Base-by-base conservation (phyloP, 192 early-diverging fungal genomes). In the Spizellomyces punctatus region DNA sequence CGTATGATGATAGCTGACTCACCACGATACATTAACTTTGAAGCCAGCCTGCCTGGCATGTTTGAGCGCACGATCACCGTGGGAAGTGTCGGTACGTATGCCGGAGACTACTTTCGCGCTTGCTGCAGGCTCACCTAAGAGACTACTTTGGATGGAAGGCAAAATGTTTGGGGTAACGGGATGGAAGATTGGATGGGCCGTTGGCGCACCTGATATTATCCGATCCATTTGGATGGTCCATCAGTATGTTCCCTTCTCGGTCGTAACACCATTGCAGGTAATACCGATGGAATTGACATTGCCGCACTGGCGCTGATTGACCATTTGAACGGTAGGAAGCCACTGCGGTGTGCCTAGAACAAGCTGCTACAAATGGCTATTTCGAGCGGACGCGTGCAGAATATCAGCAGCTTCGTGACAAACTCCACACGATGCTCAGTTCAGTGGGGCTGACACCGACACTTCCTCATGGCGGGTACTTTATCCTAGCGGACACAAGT, bases 121-220 rank as follows among this genome's bases (percentile, higher is more conserved):
- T 0, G 52, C 1, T 55, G 2, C 52, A 55, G 19, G 1, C 14
- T 19, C 52, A 55, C 14, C 52, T 55, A 19, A 55, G 16, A 55
- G 1, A 54, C 50, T 54, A n/a, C 17, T 54, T 54, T 95, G 93
- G 92, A 21, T 60, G n/a, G 2, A 14, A 22, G 96, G 96, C 56
- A 98, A 98, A 79, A 91, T 93, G 80, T 94, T 96, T 81, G 96
- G 93, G 44, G 90, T 94, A 14, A 98, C 96, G 8, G 96, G 96
- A 43, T 98, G 96, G 96, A 95, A 95, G 67, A 85, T 98, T 48
- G 96, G 96, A 48, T 98, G 96, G 96, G 81, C 88, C 46, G 84
- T 96, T 42, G 95, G 91, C 36, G 90, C 91, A 21, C 82, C 81
- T 16, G 79, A 87, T 16, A 67, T 98, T 48, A 87, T 93, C 42